Base-by-base conservation (phyloP, 129 eudicot genomes). In the Saposhnikovia divaricata region DNA sequence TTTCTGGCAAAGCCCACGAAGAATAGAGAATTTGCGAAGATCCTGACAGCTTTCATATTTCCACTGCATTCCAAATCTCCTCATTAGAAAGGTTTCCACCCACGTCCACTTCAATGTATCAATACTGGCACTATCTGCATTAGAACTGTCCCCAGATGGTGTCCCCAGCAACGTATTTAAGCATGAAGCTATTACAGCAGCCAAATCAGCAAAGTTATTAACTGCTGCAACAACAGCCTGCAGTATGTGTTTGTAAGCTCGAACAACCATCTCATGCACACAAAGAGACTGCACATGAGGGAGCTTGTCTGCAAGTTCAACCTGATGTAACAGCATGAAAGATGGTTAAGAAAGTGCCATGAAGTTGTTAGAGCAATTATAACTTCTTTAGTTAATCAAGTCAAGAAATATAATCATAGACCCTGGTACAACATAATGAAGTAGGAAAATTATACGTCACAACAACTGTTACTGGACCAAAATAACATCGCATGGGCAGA, bases 211-310 rank as follows among this genome's bases (percentile, higher is more conserved):
- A 82, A 89, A 31, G 79, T 89, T 85, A 73, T 84, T 82, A 25
- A 90, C 99, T n/a, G 97, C 92, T 61, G 99, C 90, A 55, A 92
- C 74, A 74, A 95, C 95, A 80, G 98, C 97, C 80, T 92, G 98
- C 77, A 94, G 69, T 79, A 95, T 86, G 84, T 95, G 97, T 82
- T 95, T 95, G 85, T 90, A 95, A 34, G 97, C 96, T 82, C 99
- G 90, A 86, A 92, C 96, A 81, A 95, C 88, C 98, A 95, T 95
- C 86, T 95, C 98, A 46, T 95, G 98, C 50, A 95, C 83, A 82
- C 98, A 95, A n/a, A 95, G 89, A 57, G 97, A 92, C 80, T 90
- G 99, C 65, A 95, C 97, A 69, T 95, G 99, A 65, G 99, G 97
- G 71, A 95, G 99, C 90, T 95, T 95, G 87, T 92, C 97, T 7